These are phyloP conservation scores for Pelargonium cotyledonis DNA, from an alignment of 441 rosid species.

Conservation along the genomic window DNA sequence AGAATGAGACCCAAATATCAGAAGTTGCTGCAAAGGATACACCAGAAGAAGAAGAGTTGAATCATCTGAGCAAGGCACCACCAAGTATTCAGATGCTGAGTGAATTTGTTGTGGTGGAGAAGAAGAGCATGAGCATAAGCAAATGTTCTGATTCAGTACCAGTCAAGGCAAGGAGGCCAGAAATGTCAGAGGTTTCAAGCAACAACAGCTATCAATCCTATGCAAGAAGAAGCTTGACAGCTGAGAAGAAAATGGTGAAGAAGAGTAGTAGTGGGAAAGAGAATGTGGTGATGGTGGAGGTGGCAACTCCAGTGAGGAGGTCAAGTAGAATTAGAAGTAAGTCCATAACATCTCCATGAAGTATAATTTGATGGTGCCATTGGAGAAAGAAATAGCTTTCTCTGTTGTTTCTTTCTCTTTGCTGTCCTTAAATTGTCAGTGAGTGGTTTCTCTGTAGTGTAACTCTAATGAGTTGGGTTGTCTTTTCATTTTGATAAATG, in stretches of 20 bases:
- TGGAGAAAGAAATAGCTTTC: conserved; percentile 23
- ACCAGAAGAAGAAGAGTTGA: conserved; percentile 9
- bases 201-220: conserved; percentile 10
- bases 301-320: conserved; percentile 34
- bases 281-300: not conserved
- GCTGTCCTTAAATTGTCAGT: too few species aligned
- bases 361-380: not conserved
- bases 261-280: conserved; percentile 19
- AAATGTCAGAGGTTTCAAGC: conserved; percentile 22
- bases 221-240: conserved; percentile 14
- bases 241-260: conserved; percentile 19
- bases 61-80: conserved; percentile 28
- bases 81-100: conserved; percentile 34
- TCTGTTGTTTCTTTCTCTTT: conserved; percentile 26
- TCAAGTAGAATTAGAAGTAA: conserved; percentile 32
- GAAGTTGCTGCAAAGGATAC: too few species aligned
- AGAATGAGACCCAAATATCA: conserved; percentile 8
- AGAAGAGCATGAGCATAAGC: conserved; percentile 12
- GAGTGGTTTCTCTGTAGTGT: too few species aligned
- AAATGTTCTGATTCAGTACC: conserved; percentile 24
- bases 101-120: conserved; percentile 31
- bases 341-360: conserved; percentile 27
- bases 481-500: too few species aligned
- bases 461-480: too few species aligned
- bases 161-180: conserved; percentile 10